These are phyloP conservation scores for Vanrija pseudolonga DNA, from an alignment of 1,284 basidiomycete genomes.

Conservation along the genomic window DNA sequence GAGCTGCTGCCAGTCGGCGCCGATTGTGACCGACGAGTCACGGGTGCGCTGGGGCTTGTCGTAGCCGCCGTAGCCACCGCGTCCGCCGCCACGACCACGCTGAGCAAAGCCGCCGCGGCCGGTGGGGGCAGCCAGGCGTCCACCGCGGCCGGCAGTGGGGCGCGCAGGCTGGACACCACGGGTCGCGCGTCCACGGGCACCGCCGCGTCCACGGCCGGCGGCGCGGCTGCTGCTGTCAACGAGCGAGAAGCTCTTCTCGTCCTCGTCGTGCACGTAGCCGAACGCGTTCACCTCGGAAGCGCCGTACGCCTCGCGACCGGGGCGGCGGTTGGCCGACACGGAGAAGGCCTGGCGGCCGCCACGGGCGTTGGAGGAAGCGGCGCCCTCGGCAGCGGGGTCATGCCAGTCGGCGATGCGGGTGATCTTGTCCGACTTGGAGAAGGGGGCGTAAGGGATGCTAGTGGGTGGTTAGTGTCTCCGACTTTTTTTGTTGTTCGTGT, in stretches of 20 bases:
- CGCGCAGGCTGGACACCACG: constrained; percentile 16
- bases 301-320: constrained; percentile 51
- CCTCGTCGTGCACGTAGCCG: constrained; percentile 96
- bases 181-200: constrained; percentile 46
- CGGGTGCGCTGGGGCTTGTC: constrained; percentile 89
- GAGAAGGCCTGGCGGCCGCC: constrained; percentile 21
- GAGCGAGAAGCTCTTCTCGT: constrained; percentile 95
- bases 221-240: constrained; percentile 65
- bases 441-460: constrained; percentile 89
- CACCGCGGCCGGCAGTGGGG: neutral
- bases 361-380: constrained; percentile 58
- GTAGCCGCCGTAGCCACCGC: constrained; percentile 85
- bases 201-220: constrained; percentile 57
- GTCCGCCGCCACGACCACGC: constrained; percentile 57
- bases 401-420: constrained; percentile 99
- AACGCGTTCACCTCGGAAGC: constrained; percentile 80
- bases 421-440: constrained; percentile 97
- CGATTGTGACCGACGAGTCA: constrained; percentile 91
- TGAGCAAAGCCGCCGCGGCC: constrained; percentile 40
- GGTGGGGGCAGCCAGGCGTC: constrained; percentile 9
- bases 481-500: neutral
- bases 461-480: neutral
- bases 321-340: constrained; percentile 33
- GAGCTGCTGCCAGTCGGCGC: constrained; percentile 84
- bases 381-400: constrained; percentile 55